These are phyloP conservation scores for Keithomyces neogunnii DNA, from an alignment of 2,329 filamentous ascomycete genomes.

Conservation along the genomic window DNA sequence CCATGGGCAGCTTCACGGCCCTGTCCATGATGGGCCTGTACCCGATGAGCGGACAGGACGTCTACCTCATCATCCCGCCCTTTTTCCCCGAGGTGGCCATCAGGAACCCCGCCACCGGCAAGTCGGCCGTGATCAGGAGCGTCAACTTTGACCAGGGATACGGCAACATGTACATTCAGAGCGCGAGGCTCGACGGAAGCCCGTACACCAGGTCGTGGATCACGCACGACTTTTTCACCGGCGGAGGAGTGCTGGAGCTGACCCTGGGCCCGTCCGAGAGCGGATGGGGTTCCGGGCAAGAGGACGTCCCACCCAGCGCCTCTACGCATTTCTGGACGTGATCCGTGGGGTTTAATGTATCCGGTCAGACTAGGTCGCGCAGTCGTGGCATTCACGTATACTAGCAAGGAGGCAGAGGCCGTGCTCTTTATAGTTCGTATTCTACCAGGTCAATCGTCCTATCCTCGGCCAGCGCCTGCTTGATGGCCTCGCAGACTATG, in stretches of 20 bases:
- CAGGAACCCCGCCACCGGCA: slow-evolving; percentile 16
- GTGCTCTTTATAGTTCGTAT: background rate
- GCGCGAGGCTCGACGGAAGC: slow-evolving; percentile 45
- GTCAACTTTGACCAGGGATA: slow-evolving; percentile 33
- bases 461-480: slow-evolving; percentile 29
- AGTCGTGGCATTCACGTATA: no score
- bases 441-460: slow-evolving; percentile 14
- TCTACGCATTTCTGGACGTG: slow-evolving; percentile 15
- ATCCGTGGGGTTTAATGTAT: background rate
- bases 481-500: slow-evolving; percentile 43
- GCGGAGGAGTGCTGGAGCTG: slow-evolving; percentile 50
- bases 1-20: slow-evolving; percentile 44
- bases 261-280: slow-evolving; percentile 44
- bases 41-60: slow-evolving; percentile 44
- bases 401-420: no score
- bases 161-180: slow-evolving; percentile 49
- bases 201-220: slow-evolving; percentile 52
- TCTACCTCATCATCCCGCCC: slow-evolving; percentile 43
- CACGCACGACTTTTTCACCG: slow-evolving; percentile 47
- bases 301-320: slow-evolving; percentile 14
- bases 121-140: slow-evolving; percentile 21
- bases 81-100: slow-evolving; percentile 40
- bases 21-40: slow-evolving; percentile 45
- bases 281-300: slow-evolving; percentile 8
- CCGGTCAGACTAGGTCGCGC: no score